Conservation (phyloP, 1,284 basidiomycete genomes). For the Cutaneotrichosporon mucoides region DNA sequence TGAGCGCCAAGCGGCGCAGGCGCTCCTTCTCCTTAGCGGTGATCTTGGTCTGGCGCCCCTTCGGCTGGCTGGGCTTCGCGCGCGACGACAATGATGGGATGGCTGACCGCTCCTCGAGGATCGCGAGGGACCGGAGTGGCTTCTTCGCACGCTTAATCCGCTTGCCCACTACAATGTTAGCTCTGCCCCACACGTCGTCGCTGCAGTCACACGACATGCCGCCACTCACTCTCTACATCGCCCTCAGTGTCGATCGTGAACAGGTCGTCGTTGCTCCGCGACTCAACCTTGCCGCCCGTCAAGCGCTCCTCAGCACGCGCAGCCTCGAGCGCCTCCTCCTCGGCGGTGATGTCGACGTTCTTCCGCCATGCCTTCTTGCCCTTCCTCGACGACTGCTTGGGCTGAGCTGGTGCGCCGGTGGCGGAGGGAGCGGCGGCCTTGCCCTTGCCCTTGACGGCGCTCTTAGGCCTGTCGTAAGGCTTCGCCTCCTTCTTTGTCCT, state of each 20-base stretch:
- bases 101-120: conserved; percentile 76
- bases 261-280: conserved; percentile 60
- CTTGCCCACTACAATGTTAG: neutral
- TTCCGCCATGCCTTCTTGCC: conserved; percentile 91
- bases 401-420: conserved; percentile 61
- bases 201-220: conserved; percentile 4
- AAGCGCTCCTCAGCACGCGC: conserved; percentile 71
- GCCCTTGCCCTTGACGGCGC: conserved; percentile 11
- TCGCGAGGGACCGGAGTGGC: conserved; percentile 70
- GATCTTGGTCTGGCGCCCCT: conserved; percentile 42
- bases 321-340: conserved; percentile 70
- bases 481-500: neutral
- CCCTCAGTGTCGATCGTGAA: conserved; percentile 75
- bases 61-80: conserved; percentile 28
- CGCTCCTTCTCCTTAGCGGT: conserved; percentile 67
- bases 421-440: conserved; percentile 22
- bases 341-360: conserved; percentile 73
- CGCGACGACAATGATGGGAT: conserved; percentile 71
- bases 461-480: conserved; percentile 20
- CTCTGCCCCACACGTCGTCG: neutral
- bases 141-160: conserved; percentile 42
- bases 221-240: conserved; percentile 63
- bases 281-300: conserved; percentile 54
- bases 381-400: conserved; percentile 71
- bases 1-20: conserved; percentile 67